These are phyloP conservation scores for Aspergillus campestris DNA, from an alignment of 495 filamentous ascomycete genomes.

Conservation along the genomic window DNA sequence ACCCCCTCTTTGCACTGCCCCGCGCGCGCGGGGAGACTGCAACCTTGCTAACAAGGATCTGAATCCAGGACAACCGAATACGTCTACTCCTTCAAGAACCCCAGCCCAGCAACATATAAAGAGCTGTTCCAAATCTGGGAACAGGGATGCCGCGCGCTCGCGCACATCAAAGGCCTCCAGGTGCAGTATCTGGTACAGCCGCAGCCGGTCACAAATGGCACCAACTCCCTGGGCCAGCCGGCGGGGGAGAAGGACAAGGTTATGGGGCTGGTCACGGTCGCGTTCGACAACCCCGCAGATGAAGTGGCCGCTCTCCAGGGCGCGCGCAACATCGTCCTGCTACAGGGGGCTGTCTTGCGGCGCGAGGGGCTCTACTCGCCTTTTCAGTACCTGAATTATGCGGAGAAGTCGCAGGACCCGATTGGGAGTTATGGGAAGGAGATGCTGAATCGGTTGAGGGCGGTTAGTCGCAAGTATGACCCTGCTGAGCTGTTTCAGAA, in stretches of 20 bases:
- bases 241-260: background rate
- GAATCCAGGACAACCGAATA: too few species aligned
- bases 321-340: background rate
- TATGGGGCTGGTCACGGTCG: background rate
- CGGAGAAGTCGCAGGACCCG: slow-evolving; percentile 17
- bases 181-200: background rate
- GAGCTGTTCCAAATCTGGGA: background rate
- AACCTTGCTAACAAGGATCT: too few species aligned
- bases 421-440: slow-evolving; percentile 23
- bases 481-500: slow-evolving; percentile 7
- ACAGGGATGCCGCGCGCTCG: background rate
- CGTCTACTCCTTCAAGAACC: too few species aligned
- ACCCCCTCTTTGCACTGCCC: too few species aligned
- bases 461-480: slow-evolving; percentile 23
- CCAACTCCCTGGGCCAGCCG: background rate
- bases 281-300: background rate
- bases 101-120: background rate
- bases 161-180: background rate
- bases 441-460: slow-evolving; percentile 12
- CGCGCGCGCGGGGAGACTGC: too few species aligned
- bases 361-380: background rate
- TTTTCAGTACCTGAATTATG: slow-evolving; percentile 17
- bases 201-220: background rate
- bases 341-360: background rate
- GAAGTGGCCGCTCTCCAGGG: background rate